Percentiles rank a stretch among this genome's conserved stretches.
Evolutionary conservation across 176 grass and related monocot genomes (phyloP).

Genomic region (Hordeum vulgare): MorexV3_pseudomolecules_assembly NC_058524.1:203138404-203138903

Average conservation of each 20-base stretch:
- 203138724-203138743: too few relatives aligned
- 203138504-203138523: constrained; percentile 29
- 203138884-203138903: too few relatives aligned
- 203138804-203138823: background rate
- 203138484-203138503: constrained; percentile 86
- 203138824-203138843: background rate
- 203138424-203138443: constrained; percentile 67
- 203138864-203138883: too few relatives aligned
- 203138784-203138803: background rate
- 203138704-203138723: too few relatives aligned
- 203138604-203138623: constrained; percentile 86
- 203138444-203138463: constrained; percentile 77
- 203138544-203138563: constrained; percentile 31
- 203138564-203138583: constrained; percentile 69
- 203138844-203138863: background rate
- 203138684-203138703: too few relatives aligned
- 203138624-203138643: constrained; percentile 32
- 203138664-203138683: background rate
- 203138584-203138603: constrained; percentile 81
- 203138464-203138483: constrained; percentile 66
- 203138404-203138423: constrained; percentile 77
- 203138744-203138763: background rate
- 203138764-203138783: background rate
- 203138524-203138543: constrained; percentile 30
- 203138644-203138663: constrained; percentile 10